Conservation (phyloP, 805 yeast genomes). For the Candida awuae region DNA sequence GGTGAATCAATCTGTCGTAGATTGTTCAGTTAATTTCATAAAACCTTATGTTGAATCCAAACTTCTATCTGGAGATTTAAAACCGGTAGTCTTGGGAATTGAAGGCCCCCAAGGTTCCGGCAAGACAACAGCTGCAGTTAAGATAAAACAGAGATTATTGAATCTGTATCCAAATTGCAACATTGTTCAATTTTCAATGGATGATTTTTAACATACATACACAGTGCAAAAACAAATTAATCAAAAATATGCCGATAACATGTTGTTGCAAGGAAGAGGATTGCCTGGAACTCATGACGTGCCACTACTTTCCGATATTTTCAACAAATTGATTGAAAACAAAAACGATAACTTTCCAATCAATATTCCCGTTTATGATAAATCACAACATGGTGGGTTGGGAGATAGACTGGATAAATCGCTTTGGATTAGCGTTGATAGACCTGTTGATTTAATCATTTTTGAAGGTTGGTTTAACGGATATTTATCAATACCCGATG, state of each 20-base stretch:
- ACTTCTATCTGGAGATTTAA: conserved; percentile 11
- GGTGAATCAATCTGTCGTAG: no score
- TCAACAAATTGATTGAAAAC: conserved; percentile 27
- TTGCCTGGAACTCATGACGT: conserved; percentile 92
- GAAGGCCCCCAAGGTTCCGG: conserved; percentile 82
- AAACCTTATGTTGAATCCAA: conserved; percentile 23
- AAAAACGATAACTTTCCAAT: conserved; percentile 20
- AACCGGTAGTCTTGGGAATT: conserved; percentile 41
- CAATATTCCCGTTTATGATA: conserved; percentile 66
- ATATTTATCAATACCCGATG: conserved; percentile 38
- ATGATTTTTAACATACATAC: conserved; percentile 75
- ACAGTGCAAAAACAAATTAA: conserved; percentile 47
- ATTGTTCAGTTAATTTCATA: conserved; percentile 16
- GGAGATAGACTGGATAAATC: conserved; percentile 59
- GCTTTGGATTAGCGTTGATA: conserved; percentile 31
- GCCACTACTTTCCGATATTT: conserved; percentile 30
- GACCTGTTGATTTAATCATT: conserved; percentile 54
- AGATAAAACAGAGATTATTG: conserved; percentile 31
- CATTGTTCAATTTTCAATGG: conserved; percentile 58
- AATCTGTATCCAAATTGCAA: conserved; percentile 30
- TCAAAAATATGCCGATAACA: conserved; percentile 27
- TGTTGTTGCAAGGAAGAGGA: conserved; percentile 67
- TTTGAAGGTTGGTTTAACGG: conserved; percentile 97
- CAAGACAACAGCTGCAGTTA: conserved; percentile 48
- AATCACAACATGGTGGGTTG: conserved; percentile 57